Base-by-base conservation (phyloP, 768 basidiomycete genomes). In the Chalciporus piperatus region DNA sequence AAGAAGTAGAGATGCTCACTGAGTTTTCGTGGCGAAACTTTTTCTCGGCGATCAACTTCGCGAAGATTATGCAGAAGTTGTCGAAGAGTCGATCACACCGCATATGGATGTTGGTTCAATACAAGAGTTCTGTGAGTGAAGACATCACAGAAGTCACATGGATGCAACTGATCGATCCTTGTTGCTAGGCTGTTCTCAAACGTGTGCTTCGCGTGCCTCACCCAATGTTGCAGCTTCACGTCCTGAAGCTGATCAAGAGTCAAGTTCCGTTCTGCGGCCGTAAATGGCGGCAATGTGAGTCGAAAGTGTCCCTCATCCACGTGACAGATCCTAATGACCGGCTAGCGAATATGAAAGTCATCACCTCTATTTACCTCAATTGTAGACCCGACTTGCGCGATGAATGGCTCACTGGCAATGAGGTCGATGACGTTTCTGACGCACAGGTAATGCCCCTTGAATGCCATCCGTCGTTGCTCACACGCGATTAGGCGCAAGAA, bases 21-120 rank as follows among this genome's bases (percentile, higher is more conserved):
- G 93, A 98, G 32, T 99, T 90, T 68, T 96, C 93, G 4, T 98
- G 96, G 93, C 74, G 97, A 44, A 98, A 98, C 70, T 98, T 99
- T 71, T 98, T 98, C 72, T 83, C 92, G 25, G 86, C 89, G 19
- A 96, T 98, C 71, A 99, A 98, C 67, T 97, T 98, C 66, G 89
- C 95, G 9, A 95, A 93, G 69, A 89, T 99, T 56, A 88, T 99
- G 84, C 96, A 99, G 67, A 98, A 98, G 70, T 68, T 99, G 55
- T 94, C 94, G 2, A 99, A 99, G 70, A 87, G 89, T 58, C 84
- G 94, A 33, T 91, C 91, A 2, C 93, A 98, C 69, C 80, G 97
- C 20, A 97, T 98, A 52, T 87, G 89, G 76, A 89, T 98, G 82
- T 77, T 99, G 45, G 92, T 95, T 8, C 94, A 97, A 63, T 98